Evolutionary conservation across 2,329 filamentous ascomycete genomes (phyloP), one percentile per base, ranked within the genome.

Genomic region (Xylaria sp.): DNA sequence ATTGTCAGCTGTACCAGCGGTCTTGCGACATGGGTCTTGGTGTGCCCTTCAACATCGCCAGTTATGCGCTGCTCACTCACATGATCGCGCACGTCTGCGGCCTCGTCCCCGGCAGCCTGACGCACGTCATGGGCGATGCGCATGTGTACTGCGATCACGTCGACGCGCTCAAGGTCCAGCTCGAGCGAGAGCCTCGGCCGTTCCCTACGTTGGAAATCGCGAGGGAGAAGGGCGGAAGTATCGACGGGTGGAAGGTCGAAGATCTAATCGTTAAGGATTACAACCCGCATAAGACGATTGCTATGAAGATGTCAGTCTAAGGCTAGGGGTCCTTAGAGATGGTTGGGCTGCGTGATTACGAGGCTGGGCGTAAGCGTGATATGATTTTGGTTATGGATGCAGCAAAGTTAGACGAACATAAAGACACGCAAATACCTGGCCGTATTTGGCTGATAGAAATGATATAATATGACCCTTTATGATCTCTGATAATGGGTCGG

Each of bases 301-400:
- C 92, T 52, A 99, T 99, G 96, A 97, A 98, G 84, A 99, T 99
- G 96, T 97, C 93, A 77, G 95, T 98, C 66, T 94, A 63, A 70
- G 59, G 65, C 10, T 8, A 10, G 4, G 25, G n/a, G 28, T 63
- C 30, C 28, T 39, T 2, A 39, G 46, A 6, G 7, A 50, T 7
- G 18, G 45, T 45, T 50, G 18, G 25, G 41, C 43, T 13, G 55
- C 23, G 15, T 9, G 36, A 18, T 20, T 23, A 43, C 32, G 48
- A 60, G 13, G 43, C 18, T 43, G 18, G 41, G 12, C 20, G 36
- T 9, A 15, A 5, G 43, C 43, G 46, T 32, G 15, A 63, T 59
- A 58, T 28, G 36, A 53, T 12, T 39, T 55, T 59, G 20, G 36
- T 53, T 46, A 55, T 58, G 20, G 36, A 58, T 45, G 43, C 59